Evolutionary conservation across 441 rosid genomes (phyloP), one percentile per base, ranked within the genome.

Genomic region (Erodium moschatum): DNA sequence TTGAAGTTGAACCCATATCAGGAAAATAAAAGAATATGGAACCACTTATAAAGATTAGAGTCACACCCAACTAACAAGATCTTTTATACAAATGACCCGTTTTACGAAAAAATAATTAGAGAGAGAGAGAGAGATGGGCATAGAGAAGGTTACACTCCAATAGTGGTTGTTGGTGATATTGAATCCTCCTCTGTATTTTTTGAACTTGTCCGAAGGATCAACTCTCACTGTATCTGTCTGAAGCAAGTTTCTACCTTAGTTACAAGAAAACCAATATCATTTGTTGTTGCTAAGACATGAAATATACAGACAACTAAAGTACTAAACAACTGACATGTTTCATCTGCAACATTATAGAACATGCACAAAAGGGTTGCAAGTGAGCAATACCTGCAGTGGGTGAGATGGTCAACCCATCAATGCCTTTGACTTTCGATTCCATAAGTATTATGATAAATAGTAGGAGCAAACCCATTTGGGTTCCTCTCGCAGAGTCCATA

Each of bases 161-260:
- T 89, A 89, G 56, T 89, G 89, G 48, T 73, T 80, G 85, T 85
- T 83, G 69, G 86, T 89, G 68, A 89, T 77, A 75, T 89, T 82
- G 74, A 69, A 89, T 21, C 95, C 95, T 71, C 95, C 91, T 75
- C 80, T 85, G 65, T 86, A 89, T 70, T 86, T 83, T 20, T 82
- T 80, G 40, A 86, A 72, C 58, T 63, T 60, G 65, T 84, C 76
- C 0, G 87, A 74, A 11, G 95, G 95, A 69, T 89, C 95, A 15
- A 80, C 78, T 64, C 95, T 83, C 40, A 72, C 82, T 0, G 95
- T 89, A 21, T 72, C 66, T 60, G 60, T 70, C 72, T 74, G 80
- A 58, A 70, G 67, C 67, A 78, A 71, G 71, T 67, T 29, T 19
- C 58, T 50, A 2, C 19, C 58, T 33, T 24, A 24, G 38, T 38